Evolutionary conservation across 176 grass and related monocot species (phyloP).

Genomic region (Oryza rufipogon): DNA sequence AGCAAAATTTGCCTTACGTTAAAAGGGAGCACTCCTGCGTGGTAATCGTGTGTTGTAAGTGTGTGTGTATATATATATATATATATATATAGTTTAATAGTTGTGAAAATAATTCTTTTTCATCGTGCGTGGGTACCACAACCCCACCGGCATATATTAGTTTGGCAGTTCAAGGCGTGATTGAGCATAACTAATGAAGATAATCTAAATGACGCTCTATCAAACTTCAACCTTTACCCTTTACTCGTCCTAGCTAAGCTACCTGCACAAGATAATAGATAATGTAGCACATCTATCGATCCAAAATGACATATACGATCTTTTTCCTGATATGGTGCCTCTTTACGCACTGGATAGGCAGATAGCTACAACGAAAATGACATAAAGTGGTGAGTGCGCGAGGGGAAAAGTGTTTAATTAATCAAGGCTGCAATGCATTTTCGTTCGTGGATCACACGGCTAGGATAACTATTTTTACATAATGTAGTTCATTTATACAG

Average conservation of each 20-base stretch:
- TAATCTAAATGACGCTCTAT: neutral
- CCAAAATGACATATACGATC: constrained; percentile 10
- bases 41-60: too few species aligned
- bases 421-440: neutral
- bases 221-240: neutral
- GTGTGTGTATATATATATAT: too few species aligned
- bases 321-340: neutral
- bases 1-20: too few species aligned
- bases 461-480: too few species aligned
- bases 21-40: too few species aligned
- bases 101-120: neutral
- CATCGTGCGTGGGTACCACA: neutral
- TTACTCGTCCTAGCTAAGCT: neutral
- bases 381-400: neutral
- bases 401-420: neutral
- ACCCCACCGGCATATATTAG: neutral
- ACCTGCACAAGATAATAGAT: neutral
- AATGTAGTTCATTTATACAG: too few species aligned
- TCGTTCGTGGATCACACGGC: constrained; percentile 4
- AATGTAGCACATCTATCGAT: neutral
- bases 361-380: constrained; percentile 12
- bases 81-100: neutral
- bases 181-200: neutral
- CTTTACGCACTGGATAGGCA: constrained; percentile 4
- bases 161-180: neutral